phyloP scores from a whole-genome alignment of 2,329 filamentous ascomycete species.

The Nemania serpens region DNA sequence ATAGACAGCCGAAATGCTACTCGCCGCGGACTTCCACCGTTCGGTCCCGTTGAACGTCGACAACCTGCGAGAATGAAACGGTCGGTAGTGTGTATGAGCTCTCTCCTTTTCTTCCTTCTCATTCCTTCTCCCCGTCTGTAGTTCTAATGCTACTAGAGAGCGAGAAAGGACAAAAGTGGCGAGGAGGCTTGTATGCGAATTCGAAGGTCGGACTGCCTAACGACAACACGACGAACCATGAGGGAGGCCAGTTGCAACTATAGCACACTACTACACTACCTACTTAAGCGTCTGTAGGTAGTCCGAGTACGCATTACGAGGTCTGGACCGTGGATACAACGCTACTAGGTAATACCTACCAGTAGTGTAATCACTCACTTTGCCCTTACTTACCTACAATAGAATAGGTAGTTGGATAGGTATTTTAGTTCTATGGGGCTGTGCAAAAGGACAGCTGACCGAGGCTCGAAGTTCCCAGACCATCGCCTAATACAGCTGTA shows the following conservation, averaged over 20 bases:
- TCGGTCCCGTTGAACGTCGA: not conserved
- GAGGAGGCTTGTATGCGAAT: not conserved
- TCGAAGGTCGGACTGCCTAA: not conserved
- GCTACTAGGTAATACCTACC: too few species aligned
- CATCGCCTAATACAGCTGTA: slow-evolving; percentile 2
- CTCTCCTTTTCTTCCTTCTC: not conserved
- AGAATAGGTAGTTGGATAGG: not conserved
- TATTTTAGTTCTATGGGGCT: slow-evolving; percentile 7
- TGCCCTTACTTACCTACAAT: too few species aligned
- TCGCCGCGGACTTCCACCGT: not conserved
- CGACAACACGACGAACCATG: not conserved
- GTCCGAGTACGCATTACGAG: not conserved
- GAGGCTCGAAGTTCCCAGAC: slow-evolving; percentile 7
- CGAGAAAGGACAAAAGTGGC: not conserved
- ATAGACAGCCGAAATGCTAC: slow-evolving; percentile 7
- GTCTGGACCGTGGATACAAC: not conserved
- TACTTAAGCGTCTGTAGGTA: not conserved
- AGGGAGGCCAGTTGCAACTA: not conserved
- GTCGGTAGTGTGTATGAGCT: not conserved
- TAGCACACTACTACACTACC: not conserved
- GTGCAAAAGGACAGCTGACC: slow-evolving; percentile 11
- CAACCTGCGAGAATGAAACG: not conserved
- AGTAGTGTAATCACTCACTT: too few species aligned
- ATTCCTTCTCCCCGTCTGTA: too few species aligned
- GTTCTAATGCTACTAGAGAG: not conserved